These are phyloP conservation scores for Lachnellula arida DNA, from an alignment of 2,329 filamentous ascomycete genomes.

Conservation along the genomic window DNA sequence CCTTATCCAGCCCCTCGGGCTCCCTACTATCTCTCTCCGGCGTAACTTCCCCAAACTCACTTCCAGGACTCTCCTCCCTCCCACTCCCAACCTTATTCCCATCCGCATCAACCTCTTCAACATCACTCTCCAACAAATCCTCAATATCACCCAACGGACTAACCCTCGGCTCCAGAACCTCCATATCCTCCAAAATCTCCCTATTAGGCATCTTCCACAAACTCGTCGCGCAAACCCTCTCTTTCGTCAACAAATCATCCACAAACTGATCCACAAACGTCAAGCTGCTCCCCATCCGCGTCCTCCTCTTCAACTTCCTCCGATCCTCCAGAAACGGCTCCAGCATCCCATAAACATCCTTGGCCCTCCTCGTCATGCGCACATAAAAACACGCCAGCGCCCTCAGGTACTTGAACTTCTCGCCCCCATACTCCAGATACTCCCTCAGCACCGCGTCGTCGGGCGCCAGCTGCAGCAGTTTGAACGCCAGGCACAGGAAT, in stretches of 20 bases:
- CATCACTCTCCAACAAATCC: slow-evolving; percentile 53
- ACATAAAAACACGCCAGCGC: slow-evolving; percentile 91
- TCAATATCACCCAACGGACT: slow-evolving; percentile 81
- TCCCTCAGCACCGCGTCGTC: slow-evolving; percentile 72
- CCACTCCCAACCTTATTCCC: slow-evolving; percentile 9
- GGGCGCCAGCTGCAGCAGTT: slow-evolving; percentile 84
- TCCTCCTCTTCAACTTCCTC: slow-evolving; percentile 75
- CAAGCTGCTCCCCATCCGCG: slow-evolving; percentile 67
- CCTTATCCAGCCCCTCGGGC: slow-evolving; percentile 10
- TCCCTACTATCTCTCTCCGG: slow-evolving; percentile 17
- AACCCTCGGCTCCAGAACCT: slow-evolving; percentile 76
- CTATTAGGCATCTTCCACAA: slow-evolving; percentile 86
- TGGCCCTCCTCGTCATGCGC: slow-evolving; percentile 76
- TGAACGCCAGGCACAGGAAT: slow-evolving; percentile 92
- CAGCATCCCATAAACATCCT: slow-evolving; percentile 72
- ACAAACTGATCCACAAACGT: slow-evolving; percentile 90
- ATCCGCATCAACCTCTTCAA: slow-evolving; percentile 30
- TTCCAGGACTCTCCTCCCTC: slow-evolving; percentile 33
- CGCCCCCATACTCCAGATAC: slow-evolving; percentile 72
- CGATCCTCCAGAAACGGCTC: slow-evolving; percentile 81
- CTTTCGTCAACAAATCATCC: slow-evolving; percentile 84
- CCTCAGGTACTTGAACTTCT: slow-evolving; percentile 80
- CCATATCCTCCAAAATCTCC: slow-evolving; percentile 80
- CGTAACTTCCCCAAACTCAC: slow-evolving; percentile 35
- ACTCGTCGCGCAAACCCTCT: slow-evolving; percentile 85